A percentile compares a stretch with the other conserved stretches of the same genome.
phyloP scores from a whole-genome alignment of 805 yeast genomes.

The Saturnispora gosingensis region DNA sequence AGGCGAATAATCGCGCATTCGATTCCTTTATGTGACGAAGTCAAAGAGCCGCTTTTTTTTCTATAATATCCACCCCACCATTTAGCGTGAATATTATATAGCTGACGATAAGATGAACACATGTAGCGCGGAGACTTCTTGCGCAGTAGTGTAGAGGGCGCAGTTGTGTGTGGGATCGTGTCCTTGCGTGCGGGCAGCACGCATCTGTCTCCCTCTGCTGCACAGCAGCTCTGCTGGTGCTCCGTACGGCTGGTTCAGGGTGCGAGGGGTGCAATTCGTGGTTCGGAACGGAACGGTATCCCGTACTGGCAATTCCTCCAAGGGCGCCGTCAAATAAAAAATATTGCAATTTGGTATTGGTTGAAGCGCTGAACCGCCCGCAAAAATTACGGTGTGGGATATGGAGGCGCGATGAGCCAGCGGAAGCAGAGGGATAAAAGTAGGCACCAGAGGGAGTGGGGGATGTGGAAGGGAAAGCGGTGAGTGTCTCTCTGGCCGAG shows the following conservation, averaged over 20 bases:
- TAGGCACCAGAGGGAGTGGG: no score
- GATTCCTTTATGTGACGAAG: not conserved
- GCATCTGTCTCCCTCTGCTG: no score
- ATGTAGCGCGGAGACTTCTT: no score
- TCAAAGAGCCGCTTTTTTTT: not conserved
- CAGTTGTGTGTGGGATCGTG: no score
- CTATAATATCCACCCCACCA: not conserved
- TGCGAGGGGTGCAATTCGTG: conserved; percentile 15
- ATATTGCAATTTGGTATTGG: not conserved
- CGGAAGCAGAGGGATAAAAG: not conserved
- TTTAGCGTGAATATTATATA: not conserved
- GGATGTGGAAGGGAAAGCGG: no score
- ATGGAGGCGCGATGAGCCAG: not conserved
- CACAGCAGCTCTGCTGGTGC: no score
- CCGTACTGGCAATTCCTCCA: not conserved
- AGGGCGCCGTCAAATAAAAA: not conserved
- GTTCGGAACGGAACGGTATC: not conserved
- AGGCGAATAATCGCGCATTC: conserved; percentile 6
- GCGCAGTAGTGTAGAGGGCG: no score
- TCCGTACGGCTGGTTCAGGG: conserved; percentile 19
- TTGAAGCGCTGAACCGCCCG: not conserved
- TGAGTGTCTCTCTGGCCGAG: no score
- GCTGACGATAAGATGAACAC: not conserved
- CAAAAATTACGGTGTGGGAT: not conserved
- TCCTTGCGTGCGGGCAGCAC: no score